Conservation (phyloP, 1,139 yeast genomes). For the Blastobotrys aristatus region DNA sequence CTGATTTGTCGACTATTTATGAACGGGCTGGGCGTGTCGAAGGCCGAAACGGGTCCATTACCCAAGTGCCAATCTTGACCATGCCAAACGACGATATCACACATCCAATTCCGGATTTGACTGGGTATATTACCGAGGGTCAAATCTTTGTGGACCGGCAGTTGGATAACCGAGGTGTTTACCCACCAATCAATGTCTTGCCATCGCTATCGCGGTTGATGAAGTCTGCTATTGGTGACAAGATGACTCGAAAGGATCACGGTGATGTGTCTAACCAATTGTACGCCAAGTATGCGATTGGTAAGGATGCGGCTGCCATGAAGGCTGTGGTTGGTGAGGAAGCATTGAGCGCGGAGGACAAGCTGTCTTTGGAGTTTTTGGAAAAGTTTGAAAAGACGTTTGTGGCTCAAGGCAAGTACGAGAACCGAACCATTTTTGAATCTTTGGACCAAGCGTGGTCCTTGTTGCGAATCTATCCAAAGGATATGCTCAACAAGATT, state of each 20-base stretch:
- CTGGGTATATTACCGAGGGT: constrained; percentile 99
- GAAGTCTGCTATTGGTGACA: constrained; percentile 99
- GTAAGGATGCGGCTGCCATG: constrained; percentile 99
- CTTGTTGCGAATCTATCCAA: constrained; percentile 94
- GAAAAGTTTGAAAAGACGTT: constrained; percentile 97
- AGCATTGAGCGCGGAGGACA: constrained; percentile 95
- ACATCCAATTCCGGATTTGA: constrained; percentile 99
- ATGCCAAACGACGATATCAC: constrained; percentile 99
- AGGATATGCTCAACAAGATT: constrained; percentile 96
- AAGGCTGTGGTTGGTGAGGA: constrained; percentile 99
- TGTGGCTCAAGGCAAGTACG: constrained; percentile 93
- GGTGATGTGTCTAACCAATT: constrained; percentile 99
- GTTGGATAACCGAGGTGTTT: constrained; percentile 89
- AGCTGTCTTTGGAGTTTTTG: constrained; percentile 90
- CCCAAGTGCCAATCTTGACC: constrained; percentile 96
- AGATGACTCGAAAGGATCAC: constrained; percentile 99
- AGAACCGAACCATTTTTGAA: constrained; percentile 89
- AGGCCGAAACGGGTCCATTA: constrained; percentile 98
- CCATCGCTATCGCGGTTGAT: constrained; percentile 96
- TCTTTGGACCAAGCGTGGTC: constrained; percentile 98
- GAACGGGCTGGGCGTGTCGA: constrained; percentile 99
- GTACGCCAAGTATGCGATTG: constrained; percentile 98
- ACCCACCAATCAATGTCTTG: constrained; percentile 96
- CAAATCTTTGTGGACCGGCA: constrained; percentile 97
- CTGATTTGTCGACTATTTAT: constrained; percentile 96